A percentile compares a stretch with the other conserved stretches of the same genome.
Evolutionary conservation across 768 basidiomycete species (phyloP).

Genomic region (Boletus vermiculosoides): DNA sequence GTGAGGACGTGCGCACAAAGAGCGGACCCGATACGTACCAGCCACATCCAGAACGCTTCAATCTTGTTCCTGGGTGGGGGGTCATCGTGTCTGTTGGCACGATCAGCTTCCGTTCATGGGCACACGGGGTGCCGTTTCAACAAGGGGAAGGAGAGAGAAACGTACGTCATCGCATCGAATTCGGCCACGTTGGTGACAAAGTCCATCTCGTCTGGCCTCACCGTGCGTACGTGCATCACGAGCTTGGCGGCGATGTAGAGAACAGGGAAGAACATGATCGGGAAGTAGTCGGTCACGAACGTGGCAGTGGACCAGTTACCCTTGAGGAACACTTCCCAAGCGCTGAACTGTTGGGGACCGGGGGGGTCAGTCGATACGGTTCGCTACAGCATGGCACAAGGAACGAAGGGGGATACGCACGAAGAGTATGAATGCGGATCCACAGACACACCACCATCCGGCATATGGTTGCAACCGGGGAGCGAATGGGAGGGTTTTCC

Average conservation of each 20-base stretch:
- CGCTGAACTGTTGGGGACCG: slow-evolving; percentile 32
- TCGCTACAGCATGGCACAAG: no score
- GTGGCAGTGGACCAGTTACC: slow-evolving; percentile 37
- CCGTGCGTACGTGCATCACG: slow-evolving; percentile 5
- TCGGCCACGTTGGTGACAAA: slow-evolving; percentile 26
- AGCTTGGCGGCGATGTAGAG: slow-evolving; percentile 37
- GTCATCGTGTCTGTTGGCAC: slow-evolving; percentile 24
- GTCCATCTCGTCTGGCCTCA: slow-evolving; percentile 26
- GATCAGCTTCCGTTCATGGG: not conserved
- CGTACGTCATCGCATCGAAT: slow-evolving; percentile 30
- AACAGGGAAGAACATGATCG: slow-evolving; percentile 45
- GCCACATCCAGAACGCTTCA: slow-evolving; percentile 30
- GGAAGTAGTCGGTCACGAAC: slow-evolving; percentile 44
- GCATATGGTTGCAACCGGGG: slow-evolving; percentile 42
- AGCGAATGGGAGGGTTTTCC: slow-evolving; percentile 45
- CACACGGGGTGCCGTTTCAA: not conserved
- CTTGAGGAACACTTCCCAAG: slow-evolving; percentile 42
- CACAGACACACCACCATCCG: slow-evolving; percentile 36
- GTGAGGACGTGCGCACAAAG: not conserved
- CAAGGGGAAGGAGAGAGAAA: not conserved
- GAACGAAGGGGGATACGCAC: slow-evolving; percentile 27
- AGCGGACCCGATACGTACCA: slow-evolving; percentile 15
- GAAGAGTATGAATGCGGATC: slow-evolving; percentile 31
- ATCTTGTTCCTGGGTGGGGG: slow-evolving; percentile 25
- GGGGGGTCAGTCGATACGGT: no score